These are phyloP conservation scores for Alnus rubra DNA, from an alignment of 306 rosid genomes.

Conservation along the genomic window DNA sequence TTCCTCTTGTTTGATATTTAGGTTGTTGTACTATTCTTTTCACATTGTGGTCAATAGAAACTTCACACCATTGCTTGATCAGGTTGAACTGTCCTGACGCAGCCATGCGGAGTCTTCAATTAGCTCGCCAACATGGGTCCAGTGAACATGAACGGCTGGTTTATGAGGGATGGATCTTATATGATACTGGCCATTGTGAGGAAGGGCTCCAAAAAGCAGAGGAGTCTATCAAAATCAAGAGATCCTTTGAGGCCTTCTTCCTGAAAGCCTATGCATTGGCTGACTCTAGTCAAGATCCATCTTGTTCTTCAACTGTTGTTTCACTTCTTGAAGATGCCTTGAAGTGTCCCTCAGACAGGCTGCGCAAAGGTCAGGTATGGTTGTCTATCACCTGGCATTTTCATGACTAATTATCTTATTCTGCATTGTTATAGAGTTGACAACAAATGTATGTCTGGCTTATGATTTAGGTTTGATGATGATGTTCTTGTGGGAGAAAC, in stretches of 20 bases:
- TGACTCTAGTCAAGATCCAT: slow-evolving; percentile 73
- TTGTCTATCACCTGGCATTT: slow-evolving; percentile 23
- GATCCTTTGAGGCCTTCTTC: slow-evolving; percentile 93
- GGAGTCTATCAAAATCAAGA: slow-evolving; percentile 77
- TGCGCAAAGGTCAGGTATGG: slow-evolving; percentile 96
- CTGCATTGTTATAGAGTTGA: neutral
- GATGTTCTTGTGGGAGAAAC: neutral
- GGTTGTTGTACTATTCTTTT: slow-evolving; percentile 7
- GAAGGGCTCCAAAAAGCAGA: slow-evolving; percentile 90
- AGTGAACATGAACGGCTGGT: slow-evolving; percentile 80
- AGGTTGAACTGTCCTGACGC: slow-evolving; percentile 92
- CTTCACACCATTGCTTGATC: slow-evolving; percentile 33
- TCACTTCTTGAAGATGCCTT: slow-evolving; percentile 88
- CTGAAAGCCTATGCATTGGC: slow-evolving; percentile 93
- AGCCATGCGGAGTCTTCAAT: slow-evolving; percentile 86
- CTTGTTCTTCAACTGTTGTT: slow-evolving; percentile 73
- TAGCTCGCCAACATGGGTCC: slow-evolving; percentile 87
- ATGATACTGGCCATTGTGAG: slow-evolving; percentile 87
- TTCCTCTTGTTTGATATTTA: slow-evolving; percentile 21
- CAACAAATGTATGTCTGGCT: neutral
- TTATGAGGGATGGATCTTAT: slow-evolving; percentile 93
- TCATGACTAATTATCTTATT: neutral
- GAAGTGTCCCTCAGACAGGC: slow-evolving; percentile 88
- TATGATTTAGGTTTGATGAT: neutral
- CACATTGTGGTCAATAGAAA: slow-evolving; percentile 15